Conservation (phyloP, 768 basidiomycete genomes). For the Agrocybe praecox region DNA sequence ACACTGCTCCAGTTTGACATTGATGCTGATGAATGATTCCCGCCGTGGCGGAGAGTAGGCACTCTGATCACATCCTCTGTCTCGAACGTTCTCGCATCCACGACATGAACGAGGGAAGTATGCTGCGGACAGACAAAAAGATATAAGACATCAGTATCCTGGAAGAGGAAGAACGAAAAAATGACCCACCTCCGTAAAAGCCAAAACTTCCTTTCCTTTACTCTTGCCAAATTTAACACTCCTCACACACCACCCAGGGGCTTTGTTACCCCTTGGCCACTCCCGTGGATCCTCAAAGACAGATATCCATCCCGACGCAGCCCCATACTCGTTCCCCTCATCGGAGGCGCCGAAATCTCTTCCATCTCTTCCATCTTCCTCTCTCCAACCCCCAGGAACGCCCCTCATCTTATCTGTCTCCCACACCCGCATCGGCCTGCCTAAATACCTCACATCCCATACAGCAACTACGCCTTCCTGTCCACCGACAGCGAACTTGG, state of each 20-base stretch:
- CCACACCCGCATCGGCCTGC: conserved; percentile 63
- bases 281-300: conserved; percentile 69
- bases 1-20: neutral
- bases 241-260: conserved; percentile 83
- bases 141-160: neutral
- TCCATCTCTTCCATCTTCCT: neutral
- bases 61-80: conserved; percentile 69
- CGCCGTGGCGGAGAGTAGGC: conserved; percentile 32
- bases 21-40: neutral
- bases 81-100: conserved; percentile 88
- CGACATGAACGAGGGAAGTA: conserved; percentile 76
- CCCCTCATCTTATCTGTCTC: conserved; percentile 52
- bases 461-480: conserved; percentile 82
- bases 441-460: conserved; percentile 80
- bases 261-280: conserved; percentile 60
- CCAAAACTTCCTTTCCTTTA: conserved; percentile 73
- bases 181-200: conserved; percentile 80
- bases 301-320: conserved; percentile 30
- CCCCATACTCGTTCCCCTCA: neutral
- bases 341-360: neutral
- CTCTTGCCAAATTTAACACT: conserved; percentile 76
- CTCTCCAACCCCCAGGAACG: neutral
- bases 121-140: conserved; percentile 51
- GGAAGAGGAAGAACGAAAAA: neutral
- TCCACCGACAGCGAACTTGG: conserved; percentile 81